Conservation (phyloP, 805 yeast species). For the Metschnikowia sp. region DNA sequence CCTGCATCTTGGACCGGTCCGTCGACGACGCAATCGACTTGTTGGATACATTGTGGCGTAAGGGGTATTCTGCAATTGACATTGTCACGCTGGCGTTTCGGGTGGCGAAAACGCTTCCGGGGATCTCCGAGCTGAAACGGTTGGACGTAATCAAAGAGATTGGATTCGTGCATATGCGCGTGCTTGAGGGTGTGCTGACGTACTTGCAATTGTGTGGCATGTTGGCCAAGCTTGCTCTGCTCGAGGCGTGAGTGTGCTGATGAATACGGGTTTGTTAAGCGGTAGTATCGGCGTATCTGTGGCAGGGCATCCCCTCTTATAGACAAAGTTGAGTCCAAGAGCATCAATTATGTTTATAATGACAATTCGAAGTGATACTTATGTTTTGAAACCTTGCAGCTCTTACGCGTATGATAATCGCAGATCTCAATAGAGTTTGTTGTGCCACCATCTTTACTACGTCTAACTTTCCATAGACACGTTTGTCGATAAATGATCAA, state of each 20-base stretch:
- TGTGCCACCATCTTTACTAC: too few species aligned
- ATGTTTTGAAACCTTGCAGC: too few species aligned
- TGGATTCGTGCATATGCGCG: slow-evolving; percentile 88
- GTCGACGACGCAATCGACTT: slow-evolving; percentile 66
- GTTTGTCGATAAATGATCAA: too few species aligned
- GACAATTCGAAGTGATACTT: too few species aligned
- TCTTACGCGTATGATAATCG: too few species aligned
- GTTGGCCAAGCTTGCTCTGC: slow-evolving; percentile 51
- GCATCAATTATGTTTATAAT: too few species aligned
- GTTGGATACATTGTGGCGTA: slow-evolving; percentile 72
- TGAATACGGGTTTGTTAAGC: too few species aligned
- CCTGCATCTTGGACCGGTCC: slow-evolving; percentile 35
- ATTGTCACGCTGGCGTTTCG: slow-evolving; percentile 87
- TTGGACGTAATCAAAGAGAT: slow-evolving; percentile 80
- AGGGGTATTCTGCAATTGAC: slow-evolving; percentile 92
- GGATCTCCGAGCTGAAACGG: slow-evolving; percentile 63
- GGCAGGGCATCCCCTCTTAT: too few species aligned
- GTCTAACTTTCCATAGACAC: too few species aligned
- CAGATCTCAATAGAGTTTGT: too few species aligned
- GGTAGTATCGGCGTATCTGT: too few species aligned
- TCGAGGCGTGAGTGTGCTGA: background rate
- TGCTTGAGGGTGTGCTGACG: slow-evolving; percentile 88
- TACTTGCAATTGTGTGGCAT: slow-evolving; percentile 83
- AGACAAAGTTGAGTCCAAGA: too few species aligned
- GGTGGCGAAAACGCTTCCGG: slow-evolving; percentile 74